phyloP scores from a whole-genome alignment of 768 basidiomycete genomes.

The Phanerochaete carnosa region DNA sequence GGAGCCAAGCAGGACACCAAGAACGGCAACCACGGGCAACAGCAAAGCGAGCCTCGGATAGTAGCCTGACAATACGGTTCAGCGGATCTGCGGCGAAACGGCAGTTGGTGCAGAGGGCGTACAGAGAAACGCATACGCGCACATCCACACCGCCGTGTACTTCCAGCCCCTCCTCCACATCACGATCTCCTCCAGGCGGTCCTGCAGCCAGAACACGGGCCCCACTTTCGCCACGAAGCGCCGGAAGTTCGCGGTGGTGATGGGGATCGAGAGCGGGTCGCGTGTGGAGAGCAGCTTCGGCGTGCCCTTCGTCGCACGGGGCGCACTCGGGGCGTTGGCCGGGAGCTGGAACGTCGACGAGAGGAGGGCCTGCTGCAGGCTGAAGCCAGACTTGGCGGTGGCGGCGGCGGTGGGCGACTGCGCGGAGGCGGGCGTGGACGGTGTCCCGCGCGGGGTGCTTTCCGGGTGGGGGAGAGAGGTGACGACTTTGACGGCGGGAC shows the following conservation, averaged over 20 bases:
- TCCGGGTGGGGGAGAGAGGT: slow-evolving; percentile 25
- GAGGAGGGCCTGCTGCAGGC: slow-evolving; percentile 17
- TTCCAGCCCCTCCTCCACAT: slow-evolving; percentile 79
- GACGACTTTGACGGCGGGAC: slow-evolving; percentile 21
- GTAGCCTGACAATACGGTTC: slow-evolving; percentile 50
- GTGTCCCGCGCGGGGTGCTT: slow-evolving; percentile 8
- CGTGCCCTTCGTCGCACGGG: slow-evolving; percentile 16
- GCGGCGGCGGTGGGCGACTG: slow-evolving; percentile 26
- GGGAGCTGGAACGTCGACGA: slow-evolving; percentile 9
- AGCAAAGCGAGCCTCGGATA: slow-evolving; percentile 72
- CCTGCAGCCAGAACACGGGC: slow-evolving; percentile 87
- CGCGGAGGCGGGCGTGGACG: slow-evolving; percentile 13
- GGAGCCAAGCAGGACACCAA: slow-evolving; percentile 63
- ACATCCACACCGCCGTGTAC: slow-evolving; percentile 72
- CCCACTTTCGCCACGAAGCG: slow-evolving; percentile 75
- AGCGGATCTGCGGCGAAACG: not conserved
- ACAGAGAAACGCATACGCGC: slow-evolving; percentile 79
- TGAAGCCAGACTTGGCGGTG: slow-evolving; percentile 27
- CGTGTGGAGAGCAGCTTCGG: slow-evolving; percentile 48
- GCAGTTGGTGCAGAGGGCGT: slow-evolving; percentile 27
- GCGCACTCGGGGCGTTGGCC: slow-evolving; percentile 18
- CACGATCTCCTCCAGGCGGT: slow-evolving; percentile 80
- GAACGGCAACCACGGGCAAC: slow-evolving; percentile 59
- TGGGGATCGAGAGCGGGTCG: slow-evolving; percentile 74
- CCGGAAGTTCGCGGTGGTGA: slow-evolving; percentile 76